phyloP scores from a whole-genome alignment of 1,284 basidiomycete genomes.

The Vanrija sp. region DNA sequence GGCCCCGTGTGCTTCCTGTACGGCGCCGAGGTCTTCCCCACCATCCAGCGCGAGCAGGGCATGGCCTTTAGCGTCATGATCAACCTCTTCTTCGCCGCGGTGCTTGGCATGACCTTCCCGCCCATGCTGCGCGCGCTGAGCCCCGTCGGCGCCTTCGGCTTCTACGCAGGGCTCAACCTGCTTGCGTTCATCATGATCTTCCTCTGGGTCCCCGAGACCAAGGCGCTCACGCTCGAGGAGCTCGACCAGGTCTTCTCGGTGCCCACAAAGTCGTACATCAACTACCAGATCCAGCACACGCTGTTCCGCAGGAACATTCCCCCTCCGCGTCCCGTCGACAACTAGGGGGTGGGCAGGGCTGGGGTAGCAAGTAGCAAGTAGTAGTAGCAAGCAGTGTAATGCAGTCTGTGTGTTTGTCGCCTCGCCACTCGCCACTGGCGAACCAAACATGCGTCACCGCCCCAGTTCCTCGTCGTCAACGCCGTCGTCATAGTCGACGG shows the following conservation, averaged over 20 bases:
- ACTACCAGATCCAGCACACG: conserved; percentile 16
- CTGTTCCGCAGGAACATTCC: no score
- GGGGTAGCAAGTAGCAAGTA: no score
- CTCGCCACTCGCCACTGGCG: no score
- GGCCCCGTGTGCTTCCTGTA: conserved; percentile 64
- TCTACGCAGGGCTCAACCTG: conserved; percentile 52
- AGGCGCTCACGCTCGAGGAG: conserved; percentile 31
- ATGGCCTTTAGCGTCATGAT: conserved; percentile 51
- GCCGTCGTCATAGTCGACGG: no score
- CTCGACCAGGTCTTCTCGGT: conserved; percentile 36
- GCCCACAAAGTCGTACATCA: conserved; percentile 18
- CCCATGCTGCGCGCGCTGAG: conserved; percentile 47
- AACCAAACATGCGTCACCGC: no score
- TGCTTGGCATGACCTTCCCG: conserved; percentile 68
- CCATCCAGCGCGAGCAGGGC: conserved; percentile 52
- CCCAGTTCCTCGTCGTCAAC: no score
- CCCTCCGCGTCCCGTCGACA: no score
- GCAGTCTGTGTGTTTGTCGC: no score
- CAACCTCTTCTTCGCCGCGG: conserved; percentile 23
- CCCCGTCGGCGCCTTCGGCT: conserved; percentile 52
- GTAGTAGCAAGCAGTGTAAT: no score
- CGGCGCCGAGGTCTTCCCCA: conserved; percentile 52
- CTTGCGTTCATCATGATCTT: conserved; percentile 36
- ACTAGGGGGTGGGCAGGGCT: no score
- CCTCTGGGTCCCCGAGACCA: conserved; percentile 33